Evolutionary conservation across 208 protist genomes (phyloP).

Genomic region (Leishmania mexicana): DNA sequence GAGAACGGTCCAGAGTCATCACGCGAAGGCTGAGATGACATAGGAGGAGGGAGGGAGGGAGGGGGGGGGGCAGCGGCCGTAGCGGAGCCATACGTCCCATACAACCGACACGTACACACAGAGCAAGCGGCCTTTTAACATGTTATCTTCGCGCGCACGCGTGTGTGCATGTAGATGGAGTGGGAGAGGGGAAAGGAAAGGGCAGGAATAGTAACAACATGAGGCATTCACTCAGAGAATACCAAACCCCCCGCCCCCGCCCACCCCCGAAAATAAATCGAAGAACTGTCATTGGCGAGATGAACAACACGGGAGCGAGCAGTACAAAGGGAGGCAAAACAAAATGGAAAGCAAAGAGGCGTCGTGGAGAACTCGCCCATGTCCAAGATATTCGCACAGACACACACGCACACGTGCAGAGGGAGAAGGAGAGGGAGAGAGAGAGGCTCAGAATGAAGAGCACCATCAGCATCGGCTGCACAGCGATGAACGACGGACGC

Average conservation of each 20-base stretch:
- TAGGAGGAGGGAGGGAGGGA: too few species aligned
- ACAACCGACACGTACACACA: too few species aligned
- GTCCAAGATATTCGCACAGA: not conserved
- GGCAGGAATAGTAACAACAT: not conserved
- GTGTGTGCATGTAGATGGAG: not conserved
- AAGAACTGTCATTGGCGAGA: not conserved
- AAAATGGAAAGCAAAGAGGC: not conserved
- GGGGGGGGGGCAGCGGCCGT: too few species aligned
- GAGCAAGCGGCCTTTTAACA: not conserved
- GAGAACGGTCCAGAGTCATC: not conserved
- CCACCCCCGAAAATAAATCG: not conserved
- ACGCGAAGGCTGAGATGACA: not conserved
- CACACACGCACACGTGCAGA: not conserved
- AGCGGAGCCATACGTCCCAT: too few species aligned
- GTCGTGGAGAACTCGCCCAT: not conserved
- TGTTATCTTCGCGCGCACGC: too few species aligned
- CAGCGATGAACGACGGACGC: not conserved
- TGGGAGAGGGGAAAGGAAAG: too few species aligned
- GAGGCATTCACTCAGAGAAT: too few species aligned
- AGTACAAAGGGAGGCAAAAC: not conserved
- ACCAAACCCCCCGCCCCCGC: not conserved
- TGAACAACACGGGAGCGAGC: conserved; percentile 1
- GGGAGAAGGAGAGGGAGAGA: not conserved
- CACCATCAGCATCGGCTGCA: not conserved
- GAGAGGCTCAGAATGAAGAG: not conserved